These are phyloP conservation scores for Solanum lignicaule DNA, from an alignment of 257 asterid genomes.

Conservation along the genomic window DNA sequence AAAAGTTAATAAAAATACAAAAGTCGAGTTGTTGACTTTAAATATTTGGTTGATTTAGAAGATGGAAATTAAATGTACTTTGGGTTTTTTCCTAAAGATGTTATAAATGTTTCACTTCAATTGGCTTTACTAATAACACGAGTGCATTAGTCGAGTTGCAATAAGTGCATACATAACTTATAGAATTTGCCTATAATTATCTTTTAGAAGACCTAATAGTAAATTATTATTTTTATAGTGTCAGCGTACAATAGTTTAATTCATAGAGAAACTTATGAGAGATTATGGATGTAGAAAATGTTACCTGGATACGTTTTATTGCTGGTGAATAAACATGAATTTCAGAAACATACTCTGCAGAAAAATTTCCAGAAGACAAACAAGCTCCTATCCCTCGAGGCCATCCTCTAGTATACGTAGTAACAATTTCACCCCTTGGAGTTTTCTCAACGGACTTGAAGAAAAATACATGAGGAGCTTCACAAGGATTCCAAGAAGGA, in stretches of 20 bases:
- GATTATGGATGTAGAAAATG: neutral
- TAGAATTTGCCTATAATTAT: neutral
- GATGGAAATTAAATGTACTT: too few species aligned
- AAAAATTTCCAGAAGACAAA: neutral
- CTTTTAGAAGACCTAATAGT: neutral
- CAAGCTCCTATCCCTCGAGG: constrained; percentile 17
- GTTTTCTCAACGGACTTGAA: constrained; percentile 6
- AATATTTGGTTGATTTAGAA: too few species aligned
- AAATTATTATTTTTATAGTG: too few species aligned
- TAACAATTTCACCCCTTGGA: neutral
- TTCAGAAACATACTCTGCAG: constrained; percentile 8
- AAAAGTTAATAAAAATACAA: neutral
- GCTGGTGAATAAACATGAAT: constrained; percentile 8
- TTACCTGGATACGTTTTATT: constrained; percentile 7
- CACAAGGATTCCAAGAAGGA: constrained; percentile 23
- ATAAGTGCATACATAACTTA: neutral
- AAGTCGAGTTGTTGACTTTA: neutral
- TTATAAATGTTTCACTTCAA: neutral
- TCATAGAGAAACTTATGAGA: neutral
- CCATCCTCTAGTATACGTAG: constrained; percentile 19
- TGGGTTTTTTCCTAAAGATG: too few species aligned
- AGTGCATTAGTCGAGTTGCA: neutral
- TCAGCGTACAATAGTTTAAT: too few species aligned
- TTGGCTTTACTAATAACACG: neutral
- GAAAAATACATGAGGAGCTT: constrained; percentile 40